These are phyloP conservation scores for Pythium scleroteichum DNA, from an alignment of 352 stramenopile species.

Conservation along the genomic window DNA sequence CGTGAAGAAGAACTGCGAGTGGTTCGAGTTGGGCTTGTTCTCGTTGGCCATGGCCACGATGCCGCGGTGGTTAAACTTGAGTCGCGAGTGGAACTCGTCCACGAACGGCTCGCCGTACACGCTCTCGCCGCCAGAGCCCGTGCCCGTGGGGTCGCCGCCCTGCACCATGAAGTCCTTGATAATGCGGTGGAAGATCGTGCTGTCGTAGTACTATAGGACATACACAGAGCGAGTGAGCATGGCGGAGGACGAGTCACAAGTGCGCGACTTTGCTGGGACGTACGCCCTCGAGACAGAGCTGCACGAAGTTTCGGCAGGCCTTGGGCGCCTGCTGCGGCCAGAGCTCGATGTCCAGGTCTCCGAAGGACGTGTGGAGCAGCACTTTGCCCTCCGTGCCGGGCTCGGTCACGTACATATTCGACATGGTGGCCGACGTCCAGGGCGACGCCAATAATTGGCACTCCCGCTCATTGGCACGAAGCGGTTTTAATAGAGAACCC, in stretches of 20 bases:
- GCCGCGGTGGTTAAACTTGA: conserved; percentile 96
- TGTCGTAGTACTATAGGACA: conserved; percentile 88
- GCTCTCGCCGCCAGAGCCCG: conserved; percentile 79
- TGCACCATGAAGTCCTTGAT: conserved; percentile 96
- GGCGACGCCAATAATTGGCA: not conserved
- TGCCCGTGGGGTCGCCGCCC: conserved; percentile 90
- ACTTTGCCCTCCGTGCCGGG: conserved; percentile 95
- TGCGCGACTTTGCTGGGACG: too few relatives aligned
- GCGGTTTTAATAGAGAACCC: conserved; percentile 2
- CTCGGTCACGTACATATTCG: conserved; percentile 97
- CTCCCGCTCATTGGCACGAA: too few relatives aligned
- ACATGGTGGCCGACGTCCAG: conserved; percentile 68
- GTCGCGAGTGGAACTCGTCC: conserved; percentile 93
- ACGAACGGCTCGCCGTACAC: conserved; percentile 80
- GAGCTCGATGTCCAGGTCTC: conserved; percentile 97
- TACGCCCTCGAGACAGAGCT: conserved; percentile 88
- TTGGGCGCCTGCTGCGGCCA: conserved; percentile 97
- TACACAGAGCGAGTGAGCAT: conserved; percentile 1
- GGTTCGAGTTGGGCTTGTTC: conserved; percentile 86
- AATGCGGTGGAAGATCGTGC: conserved; percentile 95
- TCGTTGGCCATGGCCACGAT: conserved; percentile 94
- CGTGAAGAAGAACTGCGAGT: conserved; percentile 98
- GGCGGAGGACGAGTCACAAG: too few relatives aligned
- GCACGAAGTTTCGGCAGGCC: conserved; percentile 92
- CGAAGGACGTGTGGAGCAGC: conserved; percentile 95